phyloP scores from a whole-genome alignment of 2,329 filamentous ascomycete species.

The Coniochaeta sp. region DNA sequence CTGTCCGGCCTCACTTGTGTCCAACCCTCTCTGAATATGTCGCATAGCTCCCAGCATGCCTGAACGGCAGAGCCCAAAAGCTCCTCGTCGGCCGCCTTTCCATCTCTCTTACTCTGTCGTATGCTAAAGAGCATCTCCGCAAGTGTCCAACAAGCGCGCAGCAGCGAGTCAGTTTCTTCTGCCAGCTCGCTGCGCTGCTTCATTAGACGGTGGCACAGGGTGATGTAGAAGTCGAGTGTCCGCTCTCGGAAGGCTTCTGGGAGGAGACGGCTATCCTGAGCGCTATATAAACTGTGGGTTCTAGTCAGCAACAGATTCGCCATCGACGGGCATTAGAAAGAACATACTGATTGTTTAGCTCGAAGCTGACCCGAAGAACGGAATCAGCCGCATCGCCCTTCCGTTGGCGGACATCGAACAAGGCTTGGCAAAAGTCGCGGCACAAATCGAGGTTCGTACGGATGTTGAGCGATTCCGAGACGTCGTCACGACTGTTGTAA shows the following conservation, averaged over 20 bases:
- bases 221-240: constrained; percentile 91
- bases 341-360: constrained; percentile 79
- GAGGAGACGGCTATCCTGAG: constrained; percentile 69
- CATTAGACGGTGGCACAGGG: constrained; percentile 91
- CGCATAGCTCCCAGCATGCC: constrained; percentile 90
- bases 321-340: background rate
- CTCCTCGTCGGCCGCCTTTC: constrained; percentile 69
- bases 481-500: constrained; percentile 72
- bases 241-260: constrained; percentile 83
- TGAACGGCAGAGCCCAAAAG: constrained; percentile 81
- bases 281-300: constrained; percentile 65
- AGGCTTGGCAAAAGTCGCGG: constrained; percentile 82
- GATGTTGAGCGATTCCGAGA: constrained; percentile 58
- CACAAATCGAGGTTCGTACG: constrained; percentile 76
- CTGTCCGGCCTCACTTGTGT: constrained; percentile 80
- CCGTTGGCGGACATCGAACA: constrained; percentile 78
- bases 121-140: constrained; percentile 92
- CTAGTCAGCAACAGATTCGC: constrained; percentile 15
- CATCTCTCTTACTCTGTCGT: constrained; percentile 71
- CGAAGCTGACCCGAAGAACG: constrained; percentile 84
- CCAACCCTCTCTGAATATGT: constrained; percentile 90
- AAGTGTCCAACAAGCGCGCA: constrained; percentile 81
- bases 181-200: constrained; percentile 75
- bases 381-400: constrained; percentile 78
- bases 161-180: constrained; percentile 75